These are phyloP conservation scores for Boletus barrowsii DNA, from an alignment of 768 basidiomycete genomes.

Conservation along the genomic window DNA sequence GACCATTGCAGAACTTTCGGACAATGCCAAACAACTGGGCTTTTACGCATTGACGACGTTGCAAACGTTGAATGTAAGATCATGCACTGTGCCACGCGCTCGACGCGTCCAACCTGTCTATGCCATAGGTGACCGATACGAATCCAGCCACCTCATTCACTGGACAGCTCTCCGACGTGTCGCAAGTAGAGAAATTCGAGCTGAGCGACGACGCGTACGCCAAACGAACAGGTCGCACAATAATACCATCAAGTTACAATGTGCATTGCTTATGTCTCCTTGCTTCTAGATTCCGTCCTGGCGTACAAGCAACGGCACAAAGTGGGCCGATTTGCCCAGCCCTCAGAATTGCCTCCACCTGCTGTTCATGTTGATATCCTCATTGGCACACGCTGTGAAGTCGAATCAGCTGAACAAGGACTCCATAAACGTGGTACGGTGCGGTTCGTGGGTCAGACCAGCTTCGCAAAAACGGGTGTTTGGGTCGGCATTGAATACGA, in stretches of 20 bases:
- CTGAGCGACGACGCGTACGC: conserved; percentile 80
- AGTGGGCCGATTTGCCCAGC: conserved; percentile 82
- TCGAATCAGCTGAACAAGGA: conserved; percentile 66
- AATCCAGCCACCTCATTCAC: conserved; percentile 75
- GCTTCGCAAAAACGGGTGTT: conserved; percentile 60
- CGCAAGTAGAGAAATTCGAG: conserved; percentile 91
- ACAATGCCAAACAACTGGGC: conserved; percentile 66
- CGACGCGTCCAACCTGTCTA: conserved; percentile 25
- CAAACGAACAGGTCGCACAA: conserved; percentile 61
- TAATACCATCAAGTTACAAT: neutral
- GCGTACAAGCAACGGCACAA: conserved; percentile 85
- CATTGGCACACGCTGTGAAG: conserved; percentile 78
- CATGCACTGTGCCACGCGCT: neutral
- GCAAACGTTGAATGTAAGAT: conserved; percentile 75
- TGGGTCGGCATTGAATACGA: conserved; percentile 97
- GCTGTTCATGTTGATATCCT: conserved; percentile 45
- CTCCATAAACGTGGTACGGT: conserved; percentile 80
- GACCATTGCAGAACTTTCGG: conserved; percentile 53
- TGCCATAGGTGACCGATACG: conserved; percentile 57
- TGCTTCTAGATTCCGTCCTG: conserved; percentile 71
- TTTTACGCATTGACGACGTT: conserved; percentile 73
- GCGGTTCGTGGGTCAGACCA: conserved; percentile 78
- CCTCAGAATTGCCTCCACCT: conserved; percentile 35
- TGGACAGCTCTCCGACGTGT: conserved; percentile 82
- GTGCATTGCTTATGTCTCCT: neutral